phyloP scores from a whole-genome alignment of 2,329 filamentous ascomycete species.

The Xylariaceae sp. region DNA sequence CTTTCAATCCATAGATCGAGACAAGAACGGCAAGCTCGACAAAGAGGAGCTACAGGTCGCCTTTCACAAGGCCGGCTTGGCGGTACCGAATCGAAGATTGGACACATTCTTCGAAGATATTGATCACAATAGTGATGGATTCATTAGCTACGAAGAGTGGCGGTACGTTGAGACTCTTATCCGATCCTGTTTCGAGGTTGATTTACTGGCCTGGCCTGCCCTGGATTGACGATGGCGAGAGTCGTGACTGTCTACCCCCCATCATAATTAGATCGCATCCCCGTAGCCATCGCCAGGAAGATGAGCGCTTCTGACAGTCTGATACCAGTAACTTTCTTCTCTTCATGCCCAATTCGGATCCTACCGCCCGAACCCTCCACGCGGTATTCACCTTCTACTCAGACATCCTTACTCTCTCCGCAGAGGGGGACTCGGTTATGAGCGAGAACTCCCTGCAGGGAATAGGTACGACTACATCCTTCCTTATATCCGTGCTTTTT shows the following conservation, averaged over 20 bases:
- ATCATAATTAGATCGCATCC: not conserved
- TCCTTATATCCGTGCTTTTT: constrained; percentile 68
- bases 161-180: constrained; percentile 58
- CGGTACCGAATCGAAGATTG: constrained; percentile 70
- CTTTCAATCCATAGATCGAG: constrained; percentile 80
- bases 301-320: constrained; percentile 3
- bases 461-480: constrained; percentile 75
- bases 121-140: constrained; percentile 82
- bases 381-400: constrained; percentile 88
- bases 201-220: not conserved
- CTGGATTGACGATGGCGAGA: too few species aligned
- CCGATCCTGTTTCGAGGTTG: not conserved
- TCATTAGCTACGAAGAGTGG: constrained; percentile 92
- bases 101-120: constrained; percentile 85
- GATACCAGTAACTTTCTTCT: constrained; percentile 75
- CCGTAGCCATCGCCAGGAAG: not conserved
- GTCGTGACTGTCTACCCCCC: too few species aligned
- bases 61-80: constrained; percentile 71
- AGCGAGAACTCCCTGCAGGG: constrained; percentile 87
- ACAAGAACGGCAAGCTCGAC: constrained; percentile 80
- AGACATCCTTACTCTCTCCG: constrained; percentile 79
- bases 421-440: constrained; percentile 90
- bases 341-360: constrained; percentile 66
- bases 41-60: constrained; percentile 76
- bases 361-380: constrained; percentile 64